Base-by-base conservation (phyloP, 2,329 filamentous ascomycete genomes). In the Paracoccidioides lutzii region DNA sequence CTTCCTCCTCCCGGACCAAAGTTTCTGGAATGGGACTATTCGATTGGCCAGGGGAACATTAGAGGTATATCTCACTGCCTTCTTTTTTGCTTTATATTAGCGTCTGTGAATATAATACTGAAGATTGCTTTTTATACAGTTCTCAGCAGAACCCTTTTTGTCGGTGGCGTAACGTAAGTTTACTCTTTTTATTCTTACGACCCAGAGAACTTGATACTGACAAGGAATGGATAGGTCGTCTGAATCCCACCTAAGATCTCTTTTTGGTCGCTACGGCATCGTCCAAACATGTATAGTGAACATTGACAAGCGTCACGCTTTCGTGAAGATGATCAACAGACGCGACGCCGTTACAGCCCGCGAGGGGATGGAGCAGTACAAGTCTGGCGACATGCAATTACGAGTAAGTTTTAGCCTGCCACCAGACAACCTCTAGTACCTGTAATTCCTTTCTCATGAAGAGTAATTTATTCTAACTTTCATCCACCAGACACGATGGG, bases 231-330 rank as follows among this genome's bases (percentile, higher is more conserved):
- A 53, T 59, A 87, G 84, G 41, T 85, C 82, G 57, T 84, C 87
- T 5, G 91, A 98, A 71, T 76, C 79, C 57, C 90, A 97, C 68
- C 78, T 98, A 54, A 84, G 90, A 54, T 75, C 75, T 52, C 83
- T 95, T 46, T 98, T 98, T 70, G 78, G 76, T 65, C 83, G 83
- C 48, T 95, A 84, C 67, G 93, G 93, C 57, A 78, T 84, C 54
- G 93, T 98, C 3, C 93, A 98, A 71, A 96, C 91, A 1, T 97
- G 91, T 72, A 98, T 98, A 61, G 90, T 96, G 62, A 97, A 98
- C 74, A 87, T 89, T 66, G 93, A 98, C 67, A 98, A 97, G 75
- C 87, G 93, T 15, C 93, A 98, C 71, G 93, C 93, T 5, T 98
- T 98, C 69, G 91, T 98, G 66, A 98, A 98, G 75, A 98, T 98